These are phyloP conservation scores for Salix purpurea DNA, from an alignment of 345 rosid species.

Conservation along the genomic window DNA sequence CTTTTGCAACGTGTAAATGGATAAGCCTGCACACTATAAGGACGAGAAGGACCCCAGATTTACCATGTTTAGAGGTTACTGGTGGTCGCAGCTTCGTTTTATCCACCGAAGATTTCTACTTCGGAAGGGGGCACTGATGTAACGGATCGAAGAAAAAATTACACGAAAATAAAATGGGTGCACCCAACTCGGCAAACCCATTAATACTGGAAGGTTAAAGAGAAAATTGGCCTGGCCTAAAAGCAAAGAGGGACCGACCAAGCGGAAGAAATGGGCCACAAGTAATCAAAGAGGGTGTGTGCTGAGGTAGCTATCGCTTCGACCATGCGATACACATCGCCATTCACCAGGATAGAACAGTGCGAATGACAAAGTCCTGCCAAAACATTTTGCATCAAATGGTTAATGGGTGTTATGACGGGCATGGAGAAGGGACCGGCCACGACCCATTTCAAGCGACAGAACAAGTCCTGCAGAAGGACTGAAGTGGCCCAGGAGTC, in stretches of 20 bases:
- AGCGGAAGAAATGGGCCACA: constrained; percentile 23
- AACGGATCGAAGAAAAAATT: too few relatives aligned
- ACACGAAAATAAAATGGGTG: too few relatives aligned
- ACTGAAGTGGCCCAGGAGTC: background rate
- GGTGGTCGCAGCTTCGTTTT: background rate
- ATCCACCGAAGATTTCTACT: background rate
- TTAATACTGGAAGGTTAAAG: background rate
- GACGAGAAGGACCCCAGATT: constrained; percentile 7
- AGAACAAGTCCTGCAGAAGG: background rate
- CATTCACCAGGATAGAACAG: too few relatives aligned
- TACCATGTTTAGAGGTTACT: background rate
- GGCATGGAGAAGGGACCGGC: background rate
- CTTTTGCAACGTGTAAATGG: background rate
- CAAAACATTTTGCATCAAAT: background rate
- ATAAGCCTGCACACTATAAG: background rate
- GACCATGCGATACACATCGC: too few relatives aligned
- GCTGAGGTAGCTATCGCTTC: background rate
- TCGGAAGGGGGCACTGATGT: background rate
- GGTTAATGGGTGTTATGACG: background rate
- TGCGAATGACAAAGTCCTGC: too few relatives aligned
- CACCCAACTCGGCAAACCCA: too few relatives aligned
- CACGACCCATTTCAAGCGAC: background rate
- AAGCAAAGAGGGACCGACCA: constrained; percentile 11
- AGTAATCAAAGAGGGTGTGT: background rate
- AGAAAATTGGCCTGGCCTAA: background rate